Percentiles rank a stretch among this genome's conserved stretches.
phyloP scores from a whole-genome alignment of 108 stramenopile species.

The Skeletonema grethae region DNA sequence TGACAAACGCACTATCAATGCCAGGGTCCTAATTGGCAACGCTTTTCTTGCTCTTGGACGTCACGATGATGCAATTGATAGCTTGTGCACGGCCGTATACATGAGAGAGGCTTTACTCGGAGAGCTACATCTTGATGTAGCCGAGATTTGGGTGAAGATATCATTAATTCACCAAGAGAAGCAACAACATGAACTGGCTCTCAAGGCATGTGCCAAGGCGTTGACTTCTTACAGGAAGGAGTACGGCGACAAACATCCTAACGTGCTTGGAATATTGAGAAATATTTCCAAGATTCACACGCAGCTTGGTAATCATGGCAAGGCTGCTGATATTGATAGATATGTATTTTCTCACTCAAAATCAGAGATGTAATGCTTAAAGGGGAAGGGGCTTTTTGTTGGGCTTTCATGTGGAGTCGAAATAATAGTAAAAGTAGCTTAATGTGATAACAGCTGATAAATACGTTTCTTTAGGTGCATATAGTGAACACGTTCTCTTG shows the following conservation, averaged over 20 bases:
- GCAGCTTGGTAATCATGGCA: slow-evolving; percentile 40
- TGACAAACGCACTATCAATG: slow-evolving; percentile 32
- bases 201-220: slow-evolving; percentile 45
- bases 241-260: slow-evolving; percentile 41
- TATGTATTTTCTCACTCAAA: slow-evolving; percentile 31
- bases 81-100: slow-evolving; percentile 51
- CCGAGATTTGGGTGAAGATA: slow-evolving; percentile 46
- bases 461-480: neutral
- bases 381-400: neutral
- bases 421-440: neutral
- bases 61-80: slow-evolving; percentile 47
- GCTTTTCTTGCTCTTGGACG: slow-evolving; percentile 25
- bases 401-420: neutral
- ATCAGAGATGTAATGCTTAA: neutral
- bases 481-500: neutral
- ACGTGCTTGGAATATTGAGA: slow-evolving; percentile 35
- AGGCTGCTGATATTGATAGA: slow-evolving; percentile 41
- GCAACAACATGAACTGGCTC: slow-evolving; percentile 35
- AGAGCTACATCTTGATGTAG: slow-evolving; percentile 36
- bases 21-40: slow-evolving; percentile 31
- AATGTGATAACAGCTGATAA: neutral
- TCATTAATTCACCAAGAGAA: slow-evolving; percentile 28
- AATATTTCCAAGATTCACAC: slow-evolving; percentile 35
- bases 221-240: slow-evolving; percentile 44
- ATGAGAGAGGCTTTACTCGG: slow-evolving; percentile 55